Evolutionary conservation across 2,329 filamentous ascomycete species (phyloP), one percentile per base, ranked within the genome.

Genomic region (Didymella sp.): DNA sequence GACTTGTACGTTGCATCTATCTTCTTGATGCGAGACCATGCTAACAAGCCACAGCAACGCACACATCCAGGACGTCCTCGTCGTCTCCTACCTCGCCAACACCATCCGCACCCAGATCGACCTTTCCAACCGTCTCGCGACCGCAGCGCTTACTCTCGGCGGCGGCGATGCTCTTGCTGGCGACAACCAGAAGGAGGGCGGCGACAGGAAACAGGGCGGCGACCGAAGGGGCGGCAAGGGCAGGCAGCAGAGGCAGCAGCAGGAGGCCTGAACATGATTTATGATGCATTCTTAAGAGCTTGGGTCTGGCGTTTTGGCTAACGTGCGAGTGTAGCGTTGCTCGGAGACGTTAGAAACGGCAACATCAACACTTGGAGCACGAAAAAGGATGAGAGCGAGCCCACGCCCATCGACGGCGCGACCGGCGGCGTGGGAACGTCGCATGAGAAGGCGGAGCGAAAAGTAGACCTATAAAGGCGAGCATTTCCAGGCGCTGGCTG

Each of bases 41-140:
- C 78, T 74, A 76, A 74, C 41, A 45, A 22, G 31, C 35, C 4
- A 12, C 73, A 87, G 85, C 87, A 99, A 99, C 87, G 96, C 96
- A 84, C 95, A 99, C 82, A 92, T 99, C 79, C 95, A 99, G 82
- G 95, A 99, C 78, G 93, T 99, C 60, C 88, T 99, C 66, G 93
- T 98, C 78, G 93, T 99, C 71, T 96, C 92, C 67, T 99, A 99
- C 83, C 86, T 99, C 64, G 92, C 95, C 77, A 99, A 98, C 85
- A 97, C 92, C 66, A 96, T 98, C 80, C 92, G 94, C 78, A 98
- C 94, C 68, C 95, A 99, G 83, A 97, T 99, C 82, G 95, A 98
- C 74, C 87, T 99, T 58, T 96, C 93, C 64, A 96, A 98, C 85
- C 87, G 94, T 63, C 83, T 99, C 73, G 94, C 94, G 51, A 95